Conservation (phyloP, 495 filamentous ascomycete species). For the Glutinoglossum americanum region DNA sequence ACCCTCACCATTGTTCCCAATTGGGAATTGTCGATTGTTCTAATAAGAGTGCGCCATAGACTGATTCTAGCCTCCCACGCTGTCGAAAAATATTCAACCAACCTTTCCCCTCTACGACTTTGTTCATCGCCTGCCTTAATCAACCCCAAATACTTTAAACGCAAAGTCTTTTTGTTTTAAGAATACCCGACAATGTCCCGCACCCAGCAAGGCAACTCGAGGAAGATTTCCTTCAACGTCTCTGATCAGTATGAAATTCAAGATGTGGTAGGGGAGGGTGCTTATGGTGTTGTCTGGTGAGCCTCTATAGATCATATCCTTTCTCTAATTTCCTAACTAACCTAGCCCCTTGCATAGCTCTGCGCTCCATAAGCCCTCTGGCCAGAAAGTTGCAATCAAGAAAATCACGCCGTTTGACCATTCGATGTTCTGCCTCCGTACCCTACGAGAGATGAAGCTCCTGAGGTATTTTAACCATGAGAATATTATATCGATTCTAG, state of each 20-base stretch:
- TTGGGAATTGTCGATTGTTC: background rate
- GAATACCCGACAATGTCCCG: background rate
- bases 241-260: conserved; percentile 99
- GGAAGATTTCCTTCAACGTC: conserved; percentile 99
- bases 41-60: background rate
- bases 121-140: background rate
- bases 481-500: conserved; percentile 98
- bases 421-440: conserved; percentile 96
- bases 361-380: conserved; percentile 92
- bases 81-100: background rate
- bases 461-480: conserved; percentile 99
- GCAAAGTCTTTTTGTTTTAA: background rate
- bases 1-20: background rate
- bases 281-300: conserved; percentile 97
- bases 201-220: conserved; percentile 26
- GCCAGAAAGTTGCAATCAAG: conserved; percentile 98
- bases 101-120: background rate
- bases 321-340: background rate
- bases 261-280: conserved; percentile 96
- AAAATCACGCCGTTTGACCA: conserved; percentile 99
- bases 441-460: conserved; percentile 97
- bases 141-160: background rate
- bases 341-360: conserved; percentile 35
- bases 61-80: background rate
- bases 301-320: conserved; percentile 11